Conservation (phyloP, 257 asterid genomes). For the Solanum tarijense region DNA sequence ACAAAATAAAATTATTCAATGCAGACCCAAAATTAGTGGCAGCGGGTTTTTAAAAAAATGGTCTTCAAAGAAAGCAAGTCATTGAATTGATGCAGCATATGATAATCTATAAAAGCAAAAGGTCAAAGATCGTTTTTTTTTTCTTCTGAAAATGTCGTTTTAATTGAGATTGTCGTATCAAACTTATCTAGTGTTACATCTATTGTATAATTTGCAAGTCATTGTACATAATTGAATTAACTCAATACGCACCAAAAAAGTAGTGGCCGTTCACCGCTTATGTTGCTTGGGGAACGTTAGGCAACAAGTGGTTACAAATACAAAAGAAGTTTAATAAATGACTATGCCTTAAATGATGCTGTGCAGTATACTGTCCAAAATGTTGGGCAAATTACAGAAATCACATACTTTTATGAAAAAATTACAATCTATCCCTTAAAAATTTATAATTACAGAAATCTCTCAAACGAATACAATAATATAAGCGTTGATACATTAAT, state of each 20-base stretch:
- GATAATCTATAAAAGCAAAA: not conserved
- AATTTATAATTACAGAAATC: too few relatives aligned
- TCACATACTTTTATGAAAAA: too few relatives aligned
- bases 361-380: not conserved
- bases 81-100: not conserved
- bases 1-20: not conserved
- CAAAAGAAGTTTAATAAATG: not conserved
- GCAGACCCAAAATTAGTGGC: not conserved
- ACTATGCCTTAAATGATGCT: not conserved
- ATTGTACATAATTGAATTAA: not conserved
- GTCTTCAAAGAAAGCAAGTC: not conserved
- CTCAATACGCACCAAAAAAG: not conserved
- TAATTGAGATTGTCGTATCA: rapidly evolving
- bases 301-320: not conserved
- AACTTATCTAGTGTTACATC: not conserved
- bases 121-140: not conserved
- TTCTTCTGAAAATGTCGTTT: too few relatives aligned
- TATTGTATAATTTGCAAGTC: not conserved
- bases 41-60: not conserved
- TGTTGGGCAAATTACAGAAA: not conserved
- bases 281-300: not conserved
- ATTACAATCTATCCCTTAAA: too few relatives aligned
- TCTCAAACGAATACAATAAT: too few relatives aligned
- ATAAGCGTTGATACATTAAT: too few relatives aligned
- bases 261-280: not conserved